These are phyloP conservation scores for Penicillium sclerotiorum DNA, from an alignment of 2,329 filamentous ascomycete genomes.

Conservation along the genomic window DNA sequence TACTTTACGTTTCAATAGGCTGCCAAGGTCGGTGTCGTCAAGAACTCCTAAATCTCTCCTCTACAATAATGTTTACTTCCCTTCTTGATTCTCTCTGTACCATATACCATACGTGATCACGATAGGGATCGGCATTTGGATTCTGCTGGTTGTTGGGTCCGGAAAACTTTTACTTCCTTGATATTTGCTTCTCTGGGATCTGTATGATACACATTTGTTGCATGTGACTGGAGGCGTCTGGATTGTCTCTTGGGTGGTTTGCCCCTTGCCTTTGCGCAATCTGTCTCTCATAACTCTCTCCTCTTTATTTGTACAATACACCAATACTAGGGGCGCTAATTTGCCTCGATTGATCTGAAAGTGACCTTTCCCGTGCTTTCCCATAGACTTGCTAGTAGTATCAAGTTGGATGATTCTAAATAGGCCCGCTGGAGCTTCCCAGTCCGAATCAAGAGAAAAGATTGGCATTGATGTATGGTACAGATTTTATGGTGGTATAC, in stretches of 20 bases:
- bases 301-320: constrained; percentile 39
- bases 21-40: constrained; percentile 94
- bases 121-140: constrained; percentile 27
- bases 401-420: too few species aligned
- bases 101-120: constrained; percentile 38
- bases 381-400: too few species aligned
- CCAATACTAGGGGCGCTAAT: constrained; percentile 15
- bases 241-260: constrained; percentile 28
- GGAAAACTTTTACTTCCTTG: constrained; percentile 25
- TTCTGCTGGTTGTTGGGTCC: constrained; percentile 26
- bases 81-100: constrained; percentile 31
- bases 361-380: too few species aligned
- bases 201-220: constrained; percentile 39
- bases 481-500: constrained; percentile 1
- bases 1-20: constrained; percentile 50
- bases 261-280: constrained; percentile 23
- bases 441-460: background rate
- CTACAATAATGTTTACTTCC: constrained; percentile 9
- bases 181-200: constrained; percentile 32
- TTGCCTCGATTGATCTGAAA: constrained; percentile 11
- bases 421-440: too few species aligned
- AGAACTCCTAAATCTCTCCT: constrained; percentile 60
- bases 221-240: constrained; percentile 33
- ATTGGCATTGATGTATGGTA: constrained; percentile 2
- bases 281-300: constrained; percentile 33